phyloP scores from a whole-genome alignment of 192 early-diverging fungal species.

The Coemansia sp. region DNA sequence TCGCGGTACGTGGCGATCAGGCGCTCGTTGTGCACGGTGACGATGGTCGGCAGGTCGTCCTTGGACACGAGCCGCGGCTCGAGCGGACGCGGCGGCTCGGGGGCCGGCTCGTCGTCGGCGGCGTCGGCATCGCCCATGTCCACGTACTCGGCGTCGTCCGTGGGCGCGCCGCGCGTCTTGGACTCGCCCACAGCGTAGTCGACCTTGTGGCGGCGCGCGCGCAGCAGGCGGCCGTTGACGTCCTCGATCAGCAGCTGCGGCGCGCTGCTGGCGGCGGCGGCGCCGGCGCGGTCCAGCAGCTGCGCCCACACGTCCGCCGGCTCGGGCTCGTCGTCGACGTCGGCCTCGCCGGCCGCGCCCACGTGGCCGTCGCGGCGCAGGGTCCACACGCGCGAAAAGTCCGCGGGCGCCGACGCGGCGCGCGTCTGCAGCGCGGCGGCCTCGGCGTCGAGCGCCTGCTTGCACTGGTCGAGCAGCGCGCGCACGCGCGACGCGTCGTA shows the following conservation, averaged over 20 bases:
- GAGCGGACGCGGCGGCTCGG: not conserved
- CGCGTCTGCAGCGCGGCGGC: not conserved
- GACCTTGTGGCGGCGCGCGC: slow-evolving; percentile 31
- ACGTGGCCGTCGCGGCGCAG: slow-evolving; percentile 3
- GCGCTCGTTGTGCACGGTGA: not conserved
- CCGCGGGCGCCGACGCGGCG: not conserved
- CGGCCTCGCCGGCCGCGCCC: not conserved
- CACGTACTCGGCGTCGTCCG: not conserved
- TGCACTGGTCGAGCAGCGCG: slow-evolving; percentile 29
- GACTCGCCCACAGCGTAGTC: slow-evolving; percentile 10
- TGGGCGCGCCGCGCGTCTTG: not conserved
- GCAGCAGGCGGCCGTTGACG: slow-evolving; percentile 18
- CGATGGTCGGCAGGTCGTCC: not conserved
- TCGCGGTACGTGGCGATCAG: not conserved
- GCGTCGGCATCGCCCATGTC: not conserved
- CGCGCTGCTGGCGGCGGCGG: not conserved
- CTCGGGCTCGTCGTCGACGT: not conserved
- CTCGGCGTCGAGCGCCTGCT: slow-evolving; percentile 9
- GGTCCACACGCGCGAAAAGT: slow-evolving; percentile 31
- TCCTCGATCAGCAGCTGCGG: slow-evolving; percentile 1
- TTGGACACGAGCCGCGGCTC: not conserved
- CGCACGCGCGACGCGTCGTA: slow-evolving; percentile 12
- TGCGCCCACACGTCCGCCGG: slow-evolving; percentile 5
- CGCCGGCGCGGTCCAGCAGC: slow-evolving; percentile 1
- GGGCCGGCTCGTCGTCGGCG: not conserved